Percentiles rank a stretch among this genome's conserved stretches.
These are phyloP conservation scores for Solanum clarkiae DNA, from an alignment of 257 asterid genomes.

Conservation along the genomic window DNA sequence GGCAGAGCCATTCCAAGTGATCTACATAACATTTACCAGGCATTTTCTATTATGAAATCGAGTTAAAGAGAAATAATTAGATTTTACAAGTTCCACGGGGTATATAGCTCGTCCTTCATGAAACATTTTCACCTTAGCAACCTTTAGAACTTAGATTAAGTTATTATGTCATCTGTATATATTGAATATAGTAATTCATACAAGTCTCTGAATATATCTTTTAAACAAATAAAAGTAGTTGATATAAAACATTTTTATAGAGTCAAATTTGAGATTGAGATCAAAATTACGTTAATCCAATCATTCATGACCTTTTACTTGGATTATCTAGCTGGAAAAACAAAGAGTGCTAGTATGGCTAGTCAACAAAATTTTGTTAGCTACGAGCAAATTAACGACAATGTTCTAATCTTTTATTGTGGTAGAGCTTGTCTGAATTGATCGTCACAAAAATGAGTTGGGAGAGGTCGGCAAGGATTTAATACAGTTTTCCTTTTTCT, in stretches of 20 bases:
- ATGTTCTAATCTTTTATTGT: no score
- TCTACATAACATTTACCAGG: conserved; percentile 20
- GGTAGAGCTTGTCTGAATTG: background rate
- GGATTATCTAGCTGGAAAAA: no score
- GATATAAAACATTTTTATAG: background rate
- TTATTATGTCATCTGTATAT: no score
- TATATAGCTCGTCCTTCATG: no score
- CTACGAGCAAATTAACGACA: no score
- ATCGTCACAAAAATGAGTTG: background rate
- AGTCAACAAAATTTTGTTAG: no score
- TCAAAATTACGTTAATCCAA: no score
- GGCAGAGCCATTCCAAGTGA: conserved; percentile 79
- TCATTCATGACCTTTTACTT: no score
- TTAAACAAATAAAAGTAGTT: background rate
- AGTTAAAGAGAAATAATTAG: no score
- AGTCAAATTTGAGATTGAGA: no score
- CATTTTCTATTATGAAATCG: background rate
- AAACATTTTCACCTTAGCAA: background rate
- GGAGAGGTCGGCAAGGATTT: background rate
- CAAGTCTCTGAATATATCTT: background rate
- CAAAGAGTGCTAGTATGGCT: no score
- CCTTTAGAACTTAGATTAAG: background rate
- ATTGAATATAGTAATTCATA: background rate
- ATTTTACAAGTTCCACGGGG: no score
- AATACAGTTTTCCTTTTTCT: background rate